Evolutionary conservation across 2,329 filamentous ascomycete genomes (phyloP), one percentile per base, ranked within the genome.

Genomic region (Lomentospora prolificans): DNA sequence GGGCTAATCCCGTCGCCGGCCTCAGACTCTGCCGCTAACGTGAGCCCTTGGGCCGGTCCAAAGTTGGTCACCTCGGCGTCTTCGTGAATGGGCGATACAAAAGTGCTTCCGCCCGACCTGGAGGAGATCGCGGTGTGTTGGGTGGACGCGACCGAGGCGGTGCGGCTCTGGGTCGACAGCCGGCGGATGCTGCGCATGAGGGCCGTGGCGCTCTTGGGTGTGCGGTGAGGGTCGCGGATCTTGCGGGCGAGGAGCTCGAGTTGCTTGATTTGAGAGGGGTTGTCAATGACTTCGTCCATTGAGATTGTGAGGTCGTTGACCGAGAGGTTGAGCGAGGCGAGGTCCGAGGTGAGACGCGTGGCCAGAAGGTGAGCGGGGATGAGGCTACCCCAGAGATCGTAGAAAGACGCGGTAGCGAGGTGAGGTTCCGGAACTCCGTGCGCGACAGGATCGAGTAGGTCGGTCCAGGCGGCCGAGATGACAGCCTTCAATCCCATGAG

Each of bases 201-300:
- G 22, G 44, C 17, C 22, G 44, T 50, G n/a, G 39, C 22, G 7
- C n/a, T 44, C 24, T 19, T 2, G 7, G 2, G 36, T 9, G n/a
- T 8, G 39, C 46, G 28, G 22, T 36, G 39, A n/a, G 25, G 17
- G 4, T 25, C 39, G 7, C 17, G 24, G n/a, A 56, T 27, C 54
- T 56, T 56, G 4, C 54, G 28, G 9, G 54, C 22, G 33, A 75
- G 60, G 9, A 75, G 66, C 57, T 76, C 75, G 58, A 77, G 72
- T 56, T 80, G 77, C 14, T 69, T 66, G 39, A 69, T 64, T 71
- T 79, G 76, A 22, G 75, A 78, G 4, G 77, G 75, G 58, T 77
- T 65, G 10, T 74, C 66, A n/a, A 79, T 64, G 22, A 80, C 68
- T 30, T 80, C 77, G 51, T 76, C 75, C 54, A 75, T 71, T 0